Evolutionary conservation across 2,329 filamentous ascomycete species (phyloP), one percentile per base, ranked within the genome.

Genomic region (Arthroderma sp.): DNA sequence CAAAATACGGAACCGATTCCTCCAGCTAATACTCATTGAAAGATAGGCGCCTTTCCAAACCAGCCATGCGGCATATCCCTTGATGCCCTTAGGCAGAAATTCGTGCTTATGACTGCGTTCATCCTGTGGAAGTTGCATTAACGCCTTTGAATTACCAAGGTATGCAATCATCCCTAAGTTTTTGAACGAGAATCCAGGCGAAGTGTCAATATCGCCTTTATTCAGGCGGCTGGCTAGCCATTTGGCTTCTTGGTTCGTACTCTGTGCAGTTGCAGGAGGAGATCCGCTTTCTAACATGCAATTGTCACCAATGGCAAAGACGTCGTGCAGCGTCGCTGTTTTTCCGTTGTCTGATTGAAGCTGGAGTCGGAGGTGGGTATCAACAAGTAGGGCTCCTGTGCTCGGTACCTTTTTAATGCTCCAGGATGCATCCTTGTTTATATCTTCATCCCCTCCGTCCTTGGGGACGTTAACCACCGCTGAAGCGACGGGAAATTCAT

Each of bases 121-220:
- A 8, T 43, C 46, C 3, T 61, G 56, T 1, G 65, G 64, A 9
- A 68, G 59, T 54, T 80, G 75, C 58, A 80, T 66, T 42, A 79
- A 58, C 0, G 74, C 76, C 31, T 70, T 73, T 55, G 70, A 72
- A 29, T 71, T 70, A 0, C 76, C 76, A 11, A 79, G 66, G 43
- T 79, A 79, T 0, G 76, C 75, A 63, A 80, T 65, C 3, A 74
- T 69, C 2, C 75, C 76, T 44, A 78, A 56, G 48, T 78, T 72
- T 30, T 66, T 69, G 61, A 73, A 80, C 1, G 67, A 69, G 55
- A 79, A 80, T 4, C 64, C 57, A 1, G 56, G 47, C 1, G 50
- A 48, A 3, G 46, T 47, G 34, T 51, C 48, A 1, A 64, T 45
- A 36, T 74, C 67, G n/a, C 59, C 58, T 36, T 69, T 67, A 54